These are phyloP conservation scores for Gastrolobium bilobum DNA, from an alignment of 306 rosid genomes.

Conservation along the genomic window DNA sequence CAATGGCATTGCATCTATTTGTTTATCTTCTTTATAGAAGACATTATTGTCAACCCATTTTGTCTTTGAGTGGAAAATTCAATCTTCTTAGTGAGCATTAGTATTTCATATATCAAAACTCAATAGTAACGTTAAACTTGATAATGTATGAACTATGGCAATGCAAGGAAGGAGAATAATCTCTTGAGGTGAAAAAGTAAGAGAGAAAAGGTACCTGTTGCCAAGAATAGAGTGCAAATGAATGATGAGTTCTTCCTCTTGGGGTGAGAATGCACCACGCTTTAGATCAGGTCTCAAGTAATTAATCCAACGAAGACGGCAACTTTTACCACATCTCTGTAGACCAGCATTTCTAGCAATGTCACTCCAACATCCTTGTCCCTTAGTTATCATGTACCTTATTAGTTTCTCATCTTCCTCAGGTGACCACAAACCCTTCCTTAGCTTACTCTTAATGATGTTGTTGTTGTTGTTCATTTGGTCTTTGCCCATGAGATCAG, in stretches of 20 bases:
- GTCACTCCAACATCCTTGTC: constrained; percentile 98
- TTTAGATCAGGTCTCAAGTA: constrained; percentile 95
- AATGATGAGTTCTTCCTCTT: constrained; percentile 81
- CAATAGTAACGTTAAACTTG: neutral
- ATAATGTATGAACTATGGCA: constrained; percentile 14
- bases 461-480: constrained; percentile 41
- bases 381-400: constrained; percentile 88
- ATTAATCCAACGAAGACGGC: constrained; percentile 99
- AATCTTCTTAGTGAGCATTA: neutral
- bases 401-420: constrained; percentile 94
- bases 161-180: constrained; percentile 10
- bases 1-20: constrained; percentile 2
- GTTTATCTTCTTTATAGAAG: neutral
- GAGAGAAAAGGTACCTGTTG: constrained; percentile 64
- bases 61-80: neutral
- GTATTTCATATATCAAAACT: neutral
- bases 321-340: constrained; percentile 90
- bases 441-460: constrained; percentile 56
- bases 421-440: constrained; percentile 96
- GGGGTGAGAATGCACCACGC: constrained; percentile 87
- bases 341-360: constrained; percentile 90
- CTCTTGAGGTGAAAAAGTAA: neutral
- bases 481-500: constrained; percentile 49
- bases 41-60: constrained; percentile 19
- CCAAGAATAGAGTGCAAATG: constrained; percentile 94